A percentile compares a stretch with the other conserved stretches of the same genome.
Conservation (phyloP, 2,329 filamentous ascomycete species). For the Metarhizium rileyi region DNA sequence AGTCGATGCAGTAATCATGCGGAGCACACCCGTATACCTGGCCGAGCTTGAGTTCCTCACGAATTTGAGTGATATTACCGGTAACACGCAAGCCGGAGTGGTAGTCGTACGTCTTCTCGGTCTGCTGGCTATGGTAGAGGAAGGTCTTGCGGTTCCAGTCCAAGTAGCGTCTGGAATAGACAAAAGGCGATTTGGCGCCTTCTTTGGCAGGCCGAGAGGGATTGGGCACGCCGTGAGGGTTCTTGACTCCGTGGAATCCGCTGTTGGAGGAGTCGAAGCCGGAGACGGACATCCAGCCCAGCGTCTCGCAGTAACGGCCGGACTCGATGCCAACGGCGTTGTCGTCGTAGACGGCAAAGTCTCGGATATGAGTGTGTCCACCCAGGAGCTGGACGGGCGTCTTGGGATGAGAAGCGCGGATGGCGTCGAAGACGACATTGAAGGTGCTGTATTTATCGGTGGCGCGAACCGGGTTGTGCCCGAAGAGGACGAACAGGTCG, state of each 20-base stretch:
- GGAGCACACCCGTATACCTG: slow-evolving; percentile 51
- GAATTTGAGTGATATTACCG: slow-evolving; percentile 37
- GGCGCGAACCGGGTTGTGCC: slow-evolving; percentile 49
- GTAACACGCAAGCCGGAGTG: slow-evolving; percentile 36
- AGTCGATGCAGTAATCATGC: slow-evolving; percentile 46
- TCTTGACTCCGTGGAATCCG: slow-evolving; percentile 25
- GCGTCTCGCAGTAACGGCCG: slow-evolving; percentile 57
- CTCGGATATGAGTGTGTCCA: slow-evolving; percentile 54
- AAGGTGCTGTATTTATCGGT: slow-evolving; percentile 33
- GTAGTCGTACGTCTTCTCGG: slow-evolving; percentile 40
- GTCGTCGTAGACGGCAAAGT: slow-evolving; percentile 55
- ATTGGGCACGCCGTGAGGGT: slow-evolving; percentile 27
- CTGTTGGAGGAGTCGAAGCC: slow-evolving; percentile 42
- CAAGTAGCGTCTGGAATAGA: slow-evolving; percentile 51
- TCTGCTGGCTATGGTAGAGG: slow-evolving; percentile 48
- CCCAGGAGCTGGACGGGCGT: slow-evolving; percentile 57
- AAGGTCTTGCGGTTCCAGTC: slow-evolving; percentile 62
- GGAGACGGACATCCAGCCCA: slow-evolving; percentile 56
- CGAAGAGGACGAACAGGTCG: slow-evolving; percentile 54
- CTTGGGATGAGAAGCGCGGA: slow-evolving; percentile 44
- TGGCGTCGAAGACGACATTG: slow-evolving; percentile 41
- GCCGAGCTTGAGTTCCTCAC: slow-evolving; percentile 45
- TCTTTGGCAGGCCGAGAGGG: slow-evolving; percentile 29
- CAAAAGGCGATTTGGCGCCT: slow-evolving; percentile 27
- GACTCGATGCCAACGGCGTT: slow-evolving; percentile 52